These are phyloP conservation scores for Dothideomycetidae sp. DNA, from an alignment of 2,329 filamentous ascomycete species.

Conservation along the genomic window DNA sequence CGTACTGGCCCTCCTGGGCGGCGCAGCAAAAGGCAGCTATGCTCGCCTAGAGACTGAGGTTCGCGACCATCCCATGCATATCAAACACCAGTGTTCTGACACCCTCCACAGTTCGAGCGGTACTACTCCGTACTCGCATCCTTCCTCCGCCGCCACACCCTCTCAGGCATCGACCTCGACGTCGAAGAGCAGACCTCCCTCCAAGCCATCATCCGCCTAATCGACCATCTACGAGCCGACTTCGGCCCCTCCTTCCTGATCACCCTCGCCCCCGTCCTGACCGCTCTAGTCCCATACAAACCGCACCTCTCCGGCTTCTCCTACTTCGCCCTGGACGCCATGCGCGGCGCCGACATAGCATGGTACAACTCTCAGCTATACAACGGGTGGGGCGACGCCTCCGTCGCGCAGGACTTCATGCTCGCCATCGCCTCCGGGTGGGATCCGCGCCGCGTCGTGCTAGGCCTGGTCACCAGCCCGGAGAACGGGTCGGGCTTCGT, in stretches of 20 bases:
- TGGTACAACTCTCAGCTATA: constrained; percentile 95
- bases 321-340: constrained; percentile 59
- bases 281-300: constrained; percentile 45
- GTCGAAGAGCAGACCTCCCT: constrained; percentile 67
- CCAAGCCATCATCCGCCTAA: constrained; percentile 41
- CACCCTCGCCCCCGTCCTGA: constrained; percentile 68
- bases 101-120: constrained; percentile 45
- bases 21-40: constrained; percentile 65
- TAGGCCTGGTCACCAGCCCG: constrained; percentile 69
- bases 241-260: constrained; percentile 60
- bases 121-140: constrained; percentile 58
- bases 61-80: not conserved
- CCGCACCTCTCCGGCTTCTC: constrained; percentile 67
- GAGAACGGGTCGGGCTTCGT: constrained; percentile 54
- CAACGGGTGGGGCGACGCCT: constrained; percentile 67
- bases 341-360: constrained; percentile 49
- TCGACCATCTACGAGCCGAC: constrained; percentile 39
- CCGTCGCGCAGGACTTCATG: constrained; percentile 37
- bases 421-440: constrained; percentile 50
- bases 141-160: constrained; percentile 44
- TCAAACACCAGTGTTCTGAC: constrained; percentile 6
- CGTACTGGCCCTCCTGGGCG: constrained; percentile 76
- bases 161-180: constrained; percentile 64
- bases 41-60: constrained; percentile 37
- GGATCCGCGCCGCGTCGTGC: constrained; percentile 57